Conservation (phyloP, 352 stramenopile species). For the Blastocystis sp. region DNA sequence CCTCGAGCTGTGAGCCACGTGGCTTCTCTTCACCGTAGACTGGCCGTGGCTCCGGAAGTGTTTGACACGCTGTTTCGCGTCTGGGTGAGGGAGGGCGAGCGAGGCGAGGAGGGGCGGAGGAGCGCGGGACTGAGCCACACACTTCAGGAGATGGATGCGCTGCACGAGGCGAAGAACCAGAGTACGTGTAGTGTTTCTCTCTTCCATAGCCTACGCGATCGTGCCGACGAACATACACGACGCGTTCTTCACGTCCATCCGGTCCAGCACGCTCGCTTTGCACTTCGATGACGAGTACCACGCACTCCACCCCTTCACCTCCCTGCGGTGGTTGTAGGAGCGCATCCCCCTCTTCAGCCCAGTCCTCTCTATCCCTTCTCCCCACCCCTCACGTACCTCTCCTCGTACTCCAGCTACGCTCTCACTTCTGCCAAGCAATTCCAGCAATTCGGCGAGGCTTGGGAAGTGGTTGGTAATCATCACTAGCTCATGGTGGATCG, state of each 20-base stretch:
- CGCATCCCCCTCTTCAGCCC: not conserved
- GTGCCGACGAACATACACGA: slow-evolving; percentile 4
- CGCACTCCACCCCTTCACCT: not conserved
- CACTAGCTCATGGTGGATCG: not conserved
- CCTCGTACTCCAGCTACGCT: too few relatives aligned
- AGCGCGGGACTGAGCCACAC: not conserved
- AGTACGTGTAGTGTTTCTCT: not conserved
- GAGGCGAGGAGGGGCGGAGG: not conserved
- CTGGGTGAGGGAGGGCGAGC: not conserved
- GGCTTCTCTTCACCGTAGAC: not conserved
- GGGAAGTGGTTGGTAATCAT: not conserved
- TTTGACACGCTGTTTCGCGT: slow-evolving; percentile 17
- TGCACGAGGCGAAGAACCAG: not conserved
- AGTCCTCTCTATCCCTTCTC: slow-evolving; percentile 4
- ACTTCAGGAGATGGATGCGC: slow-evolving; percentile 6
- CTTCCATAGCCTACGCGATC: not conserved
- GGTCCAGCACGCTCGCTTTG: not conserved
- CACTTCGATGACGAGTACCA: not conserved
- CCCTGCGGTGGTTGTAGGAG: slow-evolving; percentile 10
- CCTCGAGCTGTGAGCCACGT: not conserved
- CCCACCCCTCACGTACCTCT: slow-evolving; percentile 10
- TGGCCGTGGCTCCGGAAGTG: not conserved
- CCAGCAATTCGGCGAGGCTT: not conserved
- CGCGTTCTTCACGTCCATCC: not conserved
- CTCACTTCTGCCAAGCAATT: slow-evolving; percentile 2